Conservation (phyloP, 2,329 filamentous ascomycete genomes). For the Aspergillus pseudotamarii region DNA sequence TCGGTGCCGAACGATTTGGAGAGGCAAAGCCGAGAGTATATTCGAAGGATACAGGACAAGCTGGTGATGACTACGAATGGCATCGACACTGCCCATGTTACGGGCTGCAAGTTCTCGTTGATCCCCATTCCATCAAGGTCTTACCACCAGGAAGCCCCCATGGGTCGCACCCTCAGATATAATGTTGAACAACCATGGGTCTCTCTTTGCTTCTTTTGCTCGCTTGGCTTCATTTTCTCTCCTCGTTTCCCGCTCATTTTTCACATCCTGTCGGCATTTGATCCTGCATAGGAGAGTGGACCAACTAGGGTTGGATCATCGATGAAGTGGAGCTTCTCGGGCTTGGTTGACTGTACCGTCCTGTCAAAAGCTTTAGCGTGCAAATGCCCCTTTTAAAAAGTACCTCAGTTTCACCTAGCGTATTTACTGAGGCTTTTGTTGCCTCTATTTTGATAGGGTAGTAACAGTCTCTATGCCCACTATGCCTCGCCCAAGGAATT, state of each 20-base stretch:
- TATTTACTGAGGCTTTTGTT: neutral
- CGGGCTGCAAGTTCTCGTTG: constrained; percentile 10
- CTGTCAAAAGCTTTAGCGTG: neutral
- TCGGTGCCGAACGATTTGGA: constrained; percentile 6
- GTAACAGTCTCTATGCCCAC: neutral
- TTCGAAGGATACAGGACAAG: constrained; percentile 3
- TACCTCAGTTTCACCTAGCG: neutral
- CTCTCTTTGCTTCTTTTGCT: neutral
- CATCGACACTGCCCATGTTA: constrained; percentile 9
- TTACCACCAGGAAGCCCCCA: neutral
- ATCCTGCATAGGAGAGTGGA: neutral
- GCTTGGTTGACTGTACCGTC: neutral
- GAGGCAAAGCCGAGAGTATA: constrained; percentile 12
- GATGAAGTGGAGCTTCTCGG: neutral
- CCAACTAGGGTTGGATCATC: neutral
- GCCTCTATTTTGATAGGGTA: neutral
- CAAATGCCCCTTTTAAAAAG: neutral
- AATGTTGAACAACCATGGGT: too few relatives aligned
- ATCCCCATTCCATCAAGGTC: constrained; percentile 4
- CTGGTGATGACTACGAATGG: constrained; percentile 4
- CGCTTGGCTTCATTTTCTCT: neutral
- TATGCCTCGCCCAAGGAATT: neutral
- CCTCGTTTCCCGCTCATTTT: neutral
- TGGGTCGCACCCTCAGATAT: neutral
- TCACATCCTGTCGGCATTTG: neutral